These are phyloP conservation scores for Mentha longifolia DNA, from an alignment of 257 asterid genomes.

Conservation along the genomic window DNA sequence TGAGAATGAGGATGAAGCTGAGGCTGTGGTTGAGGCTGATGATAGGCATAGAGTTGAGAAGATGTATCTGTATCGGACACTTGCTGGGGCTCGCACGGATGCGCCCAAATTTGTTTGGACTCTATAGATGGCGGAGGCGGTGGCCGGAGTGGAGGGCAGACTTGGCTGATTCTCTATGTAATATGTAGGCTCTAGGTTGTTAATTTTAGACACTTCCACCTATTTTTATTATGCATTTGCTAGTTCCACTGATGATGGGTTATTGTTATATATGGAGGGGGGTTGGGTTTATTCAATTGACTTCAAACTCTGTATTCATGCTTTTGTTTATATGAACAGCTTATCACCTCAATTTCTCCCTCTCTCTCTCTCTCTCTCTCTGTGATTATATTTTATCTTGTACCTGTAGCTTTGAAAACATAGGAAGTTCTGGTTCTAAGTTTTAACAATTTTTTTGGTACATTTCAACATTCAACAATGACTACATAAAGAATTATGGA, in stretches of 20 bases:
- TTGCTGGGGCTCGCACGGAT: constrained; percentile 75
- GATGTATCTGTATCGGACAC: constrained; percentile 78
- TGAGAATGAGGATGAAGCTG: constrained; percentile 45
- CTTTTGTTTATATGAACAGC: constrained; percentile 37
- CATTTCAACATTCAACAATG: not conserved
- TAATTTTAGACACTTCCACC: constrained; percentile 25
- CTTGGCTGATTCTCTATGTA: not conserved
- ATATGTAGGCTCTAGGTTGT: constrained; percentile 25
- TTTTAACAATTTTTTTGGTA: not conserved
- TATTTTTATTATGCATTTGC: constrained; percentile 27
- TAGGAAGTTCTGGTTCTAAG: not conserved
- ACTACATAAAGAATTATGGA: too few species aligned
- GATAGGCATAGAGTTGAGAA: constrained; percentile 62
- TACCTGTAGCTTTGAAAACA: too few species aligned
- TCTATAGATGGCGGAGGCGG: constrained; percentile 42
- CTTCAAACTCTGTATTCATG: constrained; percentile 25
- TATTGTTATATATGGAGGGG: constrained; percentile 30
- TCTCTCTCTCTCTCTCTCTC: not conserved
- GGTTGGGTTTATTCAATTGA: constrained; percentile 23
- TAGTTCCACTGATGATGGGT: constrained; percentile 28
- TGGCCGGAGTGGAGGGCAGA: not conserved
- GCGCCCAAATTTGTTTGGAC: constrained; percentile 75
- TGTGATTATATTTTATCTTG: too few species aligned
- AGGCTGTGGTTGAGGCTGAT: constrained; percentile 42
- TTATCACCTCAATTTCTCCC: not conserved